phyloP scores from a whole-genome alignment of 352 stramenopile genomes.

The Thraustochytrium striatum region DNA sequence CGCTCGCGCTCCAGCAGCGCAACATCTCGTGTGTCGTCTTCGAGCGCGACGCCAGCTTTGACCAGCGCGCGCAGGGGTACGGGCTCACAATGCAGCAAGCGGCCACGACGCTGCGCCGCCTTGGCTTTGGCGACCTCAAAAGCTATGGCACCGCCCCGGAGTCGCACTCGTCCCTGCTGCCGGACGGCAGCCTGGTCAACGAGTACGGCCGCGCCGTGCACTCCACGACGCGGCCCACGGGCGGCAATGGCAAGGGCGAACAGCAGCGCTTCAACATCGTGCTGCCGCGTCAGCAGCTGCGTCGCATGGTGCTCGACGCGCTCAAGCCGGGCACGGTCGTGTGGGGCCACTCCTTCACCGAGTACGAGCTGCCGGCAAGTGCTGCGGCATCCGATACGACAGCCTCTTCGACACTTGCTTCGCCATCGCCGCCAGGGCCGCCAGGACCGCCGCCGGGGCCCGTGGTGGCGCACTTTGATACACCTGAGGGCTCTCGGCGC shows the following conservation, averaged over 20 bases:
- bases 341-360: conserved; percentile 15
- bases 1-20: conserved; percentile 63
- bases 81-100: conserved; percentile 73
- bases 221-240: conserved; percentile 63
- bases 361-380: neutral
- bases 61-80: conserved; percentile 64
- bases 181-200: conserved; percentile 61
- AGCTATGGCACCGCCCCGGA: neutral
- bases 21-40: conserved; percentile 61
- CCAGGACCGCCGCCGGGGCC: no score
- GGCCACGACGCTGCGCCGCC: conserved; percentile 57
- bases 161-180: conserved; percentile 57
- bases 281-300: conserved; percentile 22
- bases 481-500: no score
- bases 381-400: neutral
- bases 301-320: conserved; percentile 24
- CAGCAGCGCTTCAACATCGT: conserved; percentile 43
- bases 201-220: conserved; percentile 58
- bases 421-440: neutral
- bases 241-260: conserved; percentile 34
- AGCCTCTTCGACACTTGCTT: neutral
- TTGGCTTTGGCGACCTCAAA: conserved; percentile 44
- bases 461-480: no score
- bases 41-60: conserved; percentile 63
- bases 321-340: conserved; percentile 11